phyloP scores from a whole-genome alignment of 2,329 filamentous ascomycete genomes.

The Penicillium sp. region DNA sequence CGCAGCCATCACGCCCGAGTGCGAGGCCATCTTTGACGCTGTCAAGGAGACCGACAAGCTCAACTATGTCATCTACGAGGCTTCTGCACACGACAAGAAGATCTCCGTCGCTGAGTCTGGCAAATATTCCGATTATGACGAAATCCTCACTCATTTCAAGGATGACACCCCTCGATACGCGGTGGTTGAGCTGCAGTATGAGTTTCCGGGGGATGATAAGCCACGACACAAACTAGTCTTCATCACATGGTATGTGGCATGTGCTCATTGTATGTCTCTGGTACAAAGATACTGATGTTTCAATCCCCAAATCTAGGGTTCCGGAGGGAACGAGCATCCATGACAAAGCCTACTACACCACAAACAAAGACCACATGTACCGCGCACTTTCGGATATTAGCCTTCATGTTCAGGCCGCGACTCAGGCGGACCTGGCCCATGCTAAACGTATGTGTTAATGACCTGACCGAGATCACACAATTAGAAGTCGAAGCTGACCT shows the following conservation, averaged over 20 bases:
- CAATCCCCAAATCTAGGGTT: constrained; percentile 9
- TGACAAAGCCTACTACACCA: constrained; percentile 19
- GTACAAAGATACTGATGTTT: neutral
- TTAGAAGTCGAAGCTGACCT: neutral
- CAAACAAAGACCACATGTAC: constrained; percentile 22
- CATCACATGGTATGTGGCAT: constrained; percentile 20
- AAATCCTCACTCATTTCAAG: constrained; percentile 17
- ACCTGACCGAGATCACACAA: neutral
- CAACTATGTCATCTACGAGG: constrained; percentile 20
- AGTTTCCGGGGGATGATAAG: constrained; percentile 11
- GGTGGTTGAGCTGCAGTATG: constrained; percentile 18
- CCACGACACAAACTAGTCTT: constrained; percentile 19
- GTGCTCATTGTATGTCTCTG: neutral
- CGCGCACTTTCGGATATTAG: constrained; percentile 17
- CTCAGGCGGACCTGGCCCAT: constrained; percentile 15
- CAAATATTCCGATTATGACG: constrained; percentile 17
- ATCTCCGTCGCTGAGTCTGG: constrained; percentile 17
- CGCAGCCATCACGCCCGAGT: constrained; percentile 21
- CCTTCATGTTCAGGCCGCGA: constrained; percentile 21
- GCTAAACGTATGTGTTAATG: constrained; percentile 12
- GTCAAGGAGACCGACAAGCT: constrained; percentile 20
- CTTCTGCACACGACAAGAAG: constrained; percentile 21
- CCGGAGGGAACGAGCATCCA: constrained; percentile 16
- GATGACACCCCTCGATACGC: constrained; percentile 16
- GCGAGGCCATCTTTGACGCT: constrained; percentile 17